Evolutionary conservation across 2,329 filamentous ascomycete species (phyloP), one percentile per base, ranked within the genome.

Genomic region (Colletotrichum acutatum): DNA sequence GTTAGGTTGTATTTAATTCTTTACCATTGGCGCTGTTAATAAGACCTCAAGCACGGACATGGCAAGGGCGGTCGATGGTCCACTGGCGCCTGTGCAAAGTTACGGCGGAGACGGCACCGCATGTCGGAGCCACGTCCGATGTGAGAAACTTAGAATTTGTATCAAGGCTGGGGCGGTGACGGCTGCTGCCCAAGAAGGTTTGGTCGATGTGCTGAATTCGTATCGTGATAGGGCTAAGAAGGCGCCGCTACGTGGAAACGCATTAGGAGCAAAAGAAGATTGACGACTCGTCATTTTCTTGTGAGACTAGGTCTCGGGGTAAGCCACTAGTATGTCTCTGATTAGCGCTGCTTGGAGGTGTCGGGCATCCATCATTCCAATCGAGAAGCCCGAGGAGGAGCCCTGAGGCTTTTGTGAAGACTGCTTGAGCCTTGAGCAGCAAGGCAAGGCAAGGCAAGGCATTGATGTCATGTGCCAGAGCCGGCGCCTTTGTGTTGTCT

Each of bases 271-370:
- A 53, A 19, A n/a, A 6, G 61, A 52, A 53, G 22, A 30, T 49
- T 59, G 30, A 63, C 26, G 65, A 53, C 28, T 60, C 69, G 59
- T 49, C 42, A 49, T 63, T 64, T 46, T 64, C 34, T 58, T 16
- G n/a, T 26, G n/a, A 69, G 32, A 63, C 42, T 16, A 54, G 54
- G 65, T 53, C 28, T 71, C 49, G 64, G 64, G 65, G 68, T 37
- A 68, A 53, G n/a, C 32, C 64, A 56, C 37, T 68, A 42, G 58
- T n/a, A 22, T 72, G 59, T 69, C 65, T 64, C 69, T 69, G 42
- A 54, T 64, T 59, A 68, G 69, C 52, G 69, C 53, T 52, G 24
- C 30, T 37, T 16, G 5, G n/a, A 22, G 24, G n/a, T 22, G 24
- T 30, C 5, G 37, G 42, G 37, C 37, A 16, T 42, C 59, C 24